phyloP scores from a whole-genome alignment of 352 stramenopile species.

The Phytophthora brassicae region DNA sequence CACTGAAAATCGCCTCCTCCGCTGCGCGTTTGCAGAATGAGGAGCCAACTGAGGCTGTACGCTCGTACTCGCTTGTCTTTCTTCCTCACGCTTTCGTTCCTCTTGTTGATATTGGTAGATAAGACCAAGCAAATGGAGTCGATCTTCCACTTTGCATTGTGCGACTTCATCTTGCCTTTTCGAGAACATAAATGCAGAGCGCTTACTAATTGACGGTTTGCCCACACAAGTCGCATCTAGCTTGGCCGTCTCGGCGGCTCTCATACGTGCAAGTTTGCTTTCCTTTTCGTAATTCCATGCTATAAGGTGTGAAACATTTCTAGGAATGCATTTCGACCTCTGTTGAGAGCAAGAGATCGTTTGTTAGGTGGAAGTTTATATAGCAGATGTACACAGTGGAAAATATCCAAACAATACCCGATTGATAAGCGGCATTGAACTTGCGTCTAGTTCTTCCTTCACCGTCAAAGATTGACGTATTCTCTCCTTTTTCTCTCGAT shows the following conservation, averaged over 20 bases:
- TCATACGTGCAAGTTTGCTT: conserved; percentile 49
- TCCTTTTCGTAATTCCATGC: conserved; percentile 65
- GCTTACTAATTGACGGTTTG: conserved; percentile 37
- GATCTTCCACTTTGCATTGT: conserved; percentile 67
- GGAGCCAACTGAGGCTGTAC: conserved; percentile 46
- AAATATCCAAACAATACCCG: conserved; percentile 37
- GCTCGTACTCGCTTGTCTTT: conserved; percentile 4
- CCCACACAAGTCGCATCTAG: conserved; percentile 33
- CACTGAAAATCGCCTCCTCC: conserved; percentile 22
- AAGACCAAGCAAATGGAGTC: conserved; percentile 62
- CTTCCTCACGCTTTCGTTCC: conserved; percentile 36
- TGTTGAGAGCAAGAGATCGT: conserved; percentile 14
- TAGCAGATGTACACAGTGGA: conserved; percentile 1
- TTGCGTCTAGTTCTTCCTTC: conserved; percentile 29
- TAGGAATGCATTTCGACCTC: conserved; percentile 60
- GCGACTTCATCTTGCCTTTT: conserved; percentile 52
- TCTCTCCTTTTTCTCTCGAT: conserved; percentile 45
- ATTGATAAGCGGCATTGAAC: conserved; percentile 55
- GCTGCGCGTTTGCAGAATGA: conserved; percentile 50
- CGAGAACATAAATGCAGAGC: conserved; percentile 36
- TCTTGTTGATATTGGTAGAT: conserved; percentile 76
- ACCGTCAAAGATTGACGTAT: conserved; percentile 43
- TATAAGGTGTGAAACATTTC: conserved; percentile 63
- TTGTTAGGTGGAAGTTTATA: too few relatives aligned
- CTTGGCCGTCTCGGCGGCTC: conserved; percentile 34